Percentiles rank a stretch among this genome's conserved stretches.
Evolutionary conservation across 164 flowering plant species (phyloP).

Genomic region (Warburgia ugandensis): DNA sequence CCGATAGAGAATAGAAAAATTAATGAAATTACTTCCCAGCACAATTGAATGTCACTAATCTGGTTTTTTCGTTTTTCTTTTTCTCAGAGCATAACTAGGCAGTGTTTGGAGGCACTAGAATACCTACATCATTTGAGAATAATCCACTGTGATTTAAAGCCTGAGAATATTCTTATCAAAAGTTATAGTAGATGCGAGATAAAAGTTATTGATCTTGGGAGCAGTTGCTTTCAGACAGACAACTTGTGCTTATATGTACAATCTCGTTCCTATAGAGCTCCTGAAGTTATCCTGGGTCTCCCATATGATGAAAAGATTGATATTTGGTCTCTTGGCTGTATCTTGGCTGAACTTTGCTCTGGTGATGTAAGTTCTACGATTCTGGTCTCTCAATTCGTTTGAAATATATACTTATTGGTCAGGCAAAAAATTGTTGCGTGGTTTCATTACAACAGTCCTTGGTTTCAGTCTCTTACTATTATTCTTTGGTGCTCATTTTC

Average conservation of each 20-base stretch:
- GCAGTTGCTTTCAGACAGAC: conserved; percentile 89
- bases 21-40: no score
- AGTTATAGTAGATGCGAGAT: conserved; percentile 84
- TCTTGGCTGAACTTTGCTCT: conserved; percentile 82
- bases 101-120: conserved; percentile 81
- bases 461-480: no score
- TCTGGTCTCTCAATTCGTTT: no score
- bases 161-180: conserved; percentile 88
- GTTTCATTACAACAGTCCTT: no score
- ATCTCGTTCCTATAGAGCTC: conserved; percentile 96
- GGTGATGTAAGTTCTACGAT: conserved; percentile 88
- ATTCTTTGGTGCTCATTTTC: no score
- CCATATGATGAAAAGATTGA: conserved; percentile 83
- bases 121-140: conserved; percentile 76
- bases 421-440: no score
- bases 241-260: conserved; percentile 84
- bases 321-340: conserved; percentile 94
- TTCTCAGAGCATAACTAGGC: conserved; percentile 67
- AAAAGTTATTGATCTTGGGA: conserved; percentile 93
- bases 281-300: conserved; percentile 90
- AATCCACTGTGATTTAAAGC: conserved; percentile 92
- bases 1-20: no score
- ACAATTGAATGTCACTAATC: no score
- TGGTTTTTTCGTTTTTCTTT: conserved; percentile 7
- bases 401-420: no score